Percentiles rank a stretch among this genome's conserved stretches.
These are phyloP conservation scores for Penicillium simplicissimum DNA, from an alignment of 495 filamentous ascomycete species.

Conservation along the genomic window DNA sequence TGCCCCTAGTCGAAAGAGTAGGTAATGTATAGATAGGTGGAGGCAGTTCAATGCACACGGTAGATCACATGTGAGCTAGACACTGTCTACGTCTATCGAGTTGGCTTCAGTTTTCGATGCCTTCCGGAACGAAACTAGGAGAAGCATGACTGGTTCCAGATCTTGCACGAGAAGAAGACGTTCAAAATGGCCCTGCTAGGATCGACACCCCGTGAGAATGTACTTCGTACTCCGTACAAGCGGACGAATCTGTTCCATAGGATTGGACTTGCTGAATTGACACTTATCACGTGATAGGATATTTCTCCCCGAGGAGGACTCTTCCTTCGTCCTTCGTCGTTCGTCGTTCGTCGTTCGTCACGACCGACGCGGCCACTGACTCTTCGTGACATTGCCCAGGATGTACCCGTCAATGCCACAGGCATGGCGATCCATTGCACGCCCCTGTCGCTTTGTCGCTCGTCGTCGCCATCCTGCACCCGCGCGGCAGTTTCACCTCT, in stretches of 20 bases:
- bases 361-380: conserved; percentile 21
- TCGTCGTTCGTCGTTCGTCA: conserved; percentile 9
- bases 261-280: not conserved
- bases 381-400: conserved; percentile 33
- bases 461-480: conserved; percentile 43
- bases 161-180: not conserved
- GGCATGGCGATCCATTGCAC: conserved; percentile 37
- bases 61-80: conserved; percentile 1
- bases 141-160: not conserved
- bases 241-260: not conserved
- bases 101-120: not conserved
- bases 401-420: conserved; percentile 48
- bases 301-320: conserved; percentile 6
- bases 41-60: not conserved
- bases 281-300: conserved; percentile 11
- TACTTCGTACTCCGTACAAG: not conserved
- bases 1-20: not conserved
- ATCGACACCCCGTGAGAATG: not conserved
- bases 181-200: not conserved
- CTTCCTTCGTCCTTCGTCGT: too few relatives aligned
- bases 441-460: conserved; percentile 47
- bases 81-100: not conserved
- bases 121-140: not conserved
- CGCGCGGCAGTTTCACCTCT: conserved; percentile 42
- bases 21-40: not conserved